Evolutionary conservation across 352 stramenopile genomes (phyloP), one percentile per base, ranked within the genome.

Genomic region (Peronospora tabacina): DNA sequence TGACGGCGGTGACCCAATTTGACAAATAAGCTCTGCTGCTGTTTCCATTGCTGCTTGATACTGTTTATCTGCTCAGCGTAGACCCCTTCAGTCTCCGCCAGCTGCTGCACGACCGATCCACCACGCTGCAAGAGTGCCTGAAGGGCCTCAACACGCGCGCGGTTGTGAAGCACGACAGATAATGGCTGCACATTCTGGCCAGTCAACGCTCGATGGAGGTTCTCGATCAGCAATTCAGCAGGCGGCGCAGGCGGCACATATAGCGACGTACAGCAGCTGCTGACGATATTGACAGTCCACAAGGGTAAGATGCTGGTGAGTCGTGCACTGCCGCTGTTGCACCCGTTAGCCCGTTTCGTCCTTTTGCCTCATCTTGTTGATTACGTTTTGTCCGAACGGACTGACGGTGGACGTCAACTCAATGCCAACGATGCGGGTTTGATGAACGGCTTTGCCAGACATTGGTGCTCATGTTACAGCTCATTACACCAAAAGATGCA

Each of bases 281-380:
- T 92, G 77, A 33, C 76, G 19, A 68, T 44, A 28, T 68, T 52
- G 10, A 52, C 64, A 17, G 55, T 70, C 1, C 47, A 52, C 26
- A 92, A 92, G 55, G 82, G 82, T 22, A 87, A 87, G 57, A 72
- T 77, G 35, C 62, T 92, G 38, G 63, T 92, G 46, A 87, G 76
- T 39, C 82, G 82, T 3, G 77, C 79, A 30, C 63, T 92, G 13
- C 82, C 82, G 42, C 49, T 92, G 37, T 58, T 92, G 41, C 79
- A 90, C 45, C 82, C 82, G 22, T 90, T 79, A 12, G 82, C 82
- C 13, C 79, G 82, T 7, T 90, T 90, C 37, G 69, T 86, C 52
- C 51, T 92, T 22, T 49, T 92, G 12, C 82, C 82, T 24, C 61
- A 79, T 36, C 50, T 90, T 12, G 70, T 90, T 7, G 69, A 85